Evolutionary conservation across 2,329 filamentous ascomycete species (phyloP), one percentile per base, ranked within the genome.

Genomic region (Paecilomyces variotii): DNA sequence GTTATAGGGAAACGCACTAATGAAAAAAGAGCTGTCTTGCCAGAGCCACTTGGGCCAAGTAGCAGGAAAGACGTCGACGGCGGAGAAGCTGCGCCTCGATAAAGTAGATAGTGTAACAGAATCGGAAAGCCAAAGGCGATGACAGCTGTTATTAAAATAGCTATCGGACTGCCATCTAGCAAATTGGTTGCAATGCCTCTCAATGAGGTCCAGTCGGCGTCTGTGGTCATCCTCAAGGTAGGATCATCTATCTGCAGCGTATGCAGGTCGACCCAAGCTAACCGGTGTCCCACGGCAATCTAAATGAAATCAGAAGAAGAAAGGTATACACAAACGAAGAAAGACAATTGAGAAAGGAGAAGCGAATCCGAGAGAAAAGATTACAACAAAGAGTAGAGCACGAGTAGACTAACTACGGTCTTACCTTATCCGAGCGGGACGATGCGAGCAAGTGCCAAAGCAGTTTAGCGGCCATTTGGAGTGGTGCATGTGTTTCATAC

Each of bases 11-110:
- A 45, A 45, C 39, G 3, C 79, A 89, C 87, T 65, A 94, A 82
- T 25, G 90, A 91, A n/a, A 91, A 78, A 34, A 97, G 84, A 7
- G 89, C 84, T 0, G 94, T 97, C 79, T 97, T 99, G 68, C 94
- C 94, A 55, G 85, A 83, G 62, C 87, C 89, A 58, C 87, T 87
- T 14, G 93, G 91, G 0, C 94, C 94, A 54, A 92, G 73, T 51
- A 97, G 79, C 61, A 97, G 85, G 6, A 87, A 88, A 55, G 93
- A 91, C 27, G 89, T 82, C 12, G 80, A 81, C 39, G 84, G 84
- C 67, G 88, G 87, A 56, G 74, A 73, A 12, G 86, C 82, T 45
- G 83, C 82, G 55, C 84, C 81, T 57, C 83, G 83, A 72, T 91
- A 86, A 70, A 96, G 82, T 70, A 88, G 78, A 59, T 84, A 72